Conservation (phyloP, 805 yeast genomes). For the Zygosaccharomyces rouxii region DNA sequence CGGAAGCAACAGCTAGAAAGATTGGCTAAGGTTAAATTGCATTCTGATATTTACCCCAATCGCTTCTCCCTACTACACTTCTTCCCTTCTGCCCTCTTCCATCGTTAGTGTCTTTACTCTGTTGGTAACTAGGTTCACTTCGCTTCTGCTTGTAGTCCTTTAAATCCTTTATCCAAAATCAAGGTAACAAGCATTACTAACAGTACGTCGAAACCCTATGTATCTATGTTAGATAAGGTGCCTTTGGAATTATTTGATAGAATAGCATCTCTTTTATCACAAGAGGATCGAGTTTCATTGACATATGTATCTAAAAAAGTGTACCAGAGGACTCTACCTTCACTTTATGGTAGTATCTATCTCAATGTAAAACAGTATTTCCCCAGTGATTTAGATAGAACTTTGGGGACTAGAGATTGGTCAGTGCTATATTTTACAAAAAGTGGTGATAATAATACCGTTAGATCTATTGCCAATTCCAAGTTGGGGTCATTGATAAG, state of each 20-base stretch:
- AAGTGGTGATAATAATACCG: constrained; percentile 5
- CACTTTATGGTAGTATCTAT: constrained; percentile 24
- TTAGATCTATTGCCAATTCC: constrained; percentile 7
- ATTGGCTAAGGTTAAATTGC: no score
- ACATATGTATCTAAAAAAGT: constrained; percentile 23
- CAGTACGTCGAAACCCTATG: not conserved
- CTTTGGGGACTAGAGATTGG: constrained; percentile 28
- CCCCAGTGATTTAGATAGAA: constrained; percentile 25
- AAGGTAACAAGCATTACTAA: not conserved
- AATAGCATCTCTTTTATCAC: constrained; percentile 18
- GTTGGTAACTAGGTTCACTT: not conserved
- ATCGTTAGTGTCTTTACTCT: no score
- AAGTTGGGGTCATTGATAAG: constrained; percentile 24
- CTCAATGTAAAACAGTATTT: constrained; percentile 26
- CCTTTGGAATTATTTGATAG: constrained; percentile 24
- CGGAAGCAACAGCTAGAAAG: no score
- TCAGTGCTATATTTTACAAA: constrained; percentile 22
- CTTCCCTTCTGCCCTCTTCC: no score
- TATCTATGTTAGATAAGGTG: constrained; percentile 22
- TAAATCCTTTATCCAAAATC: not conserved
- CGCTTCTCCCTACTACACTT: no score
- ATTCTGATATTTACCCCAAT: no score
- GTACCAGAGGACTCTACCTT: constrained; percentile 16
- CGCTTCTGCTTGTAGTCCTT: not conserved
- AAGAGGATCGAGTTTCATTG: constrained; percentile 27